These are phyloP conservation scores for Scleroderma citrinum DNA, from an alignment of 768 basidiomycete species.

Conservation along the genomic window DNA sequence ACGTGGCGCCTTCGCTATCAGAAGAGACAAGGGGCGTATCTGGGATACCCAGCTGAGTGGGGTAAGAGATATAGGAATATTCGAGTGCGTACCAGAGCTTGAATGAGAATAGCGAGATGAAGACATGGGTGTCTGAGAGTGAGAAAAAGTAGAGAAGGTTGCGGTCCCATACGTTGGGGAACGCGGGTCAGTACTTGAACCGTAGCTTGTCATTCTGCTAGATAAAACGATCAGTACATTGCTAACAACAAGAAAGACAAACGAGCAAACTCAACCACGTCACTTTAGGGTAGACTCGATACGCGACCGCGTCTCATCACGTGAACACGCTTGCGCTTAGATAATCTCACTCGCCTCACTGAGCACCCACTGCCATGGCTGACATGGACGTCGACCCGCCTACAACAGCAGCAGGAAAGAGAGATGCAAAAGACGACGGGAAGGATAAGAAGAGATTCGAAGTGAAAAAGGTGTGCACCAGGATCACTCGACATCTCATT, in stretches of 20 bases:
- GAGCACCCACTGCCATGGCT: slow-evolving; percentile 35
- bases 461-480: slow-evolving; percentile 85
- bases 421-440: slow-evolving; percentile 46
- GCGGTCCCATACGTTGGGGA: slow-evolving; percentile 61
- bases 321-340: slow-evolving; percentile 21
- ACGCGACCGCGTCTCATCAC: slow-evolving; percentile 36
- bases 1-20: slow-evolving; percentile 40
- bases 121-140: slow-evolving; percentile 49
- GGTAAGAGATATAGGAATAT: neutral
- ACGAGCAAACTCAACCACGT: slow-evolving; percentile 21
- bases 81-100: slow-evolving; percentile 41
- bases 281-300: slow-evolving; percentile 33
- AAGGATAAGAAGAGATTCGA: slow-evolving; percentile 88
- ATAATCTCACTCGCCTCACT: slow-evolving; percentile 4
- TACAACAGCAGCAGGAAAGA: slow-evolving; percentile 30
- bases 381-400: slow-evolving; percentile 67
- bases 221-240: slow-evolving; percentile 23
- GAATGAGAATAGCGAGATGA: slow-evolving; percentile 57
- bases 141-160: slow-evolving; percentile 47
- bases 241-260: slow-evolving; percentile 4
- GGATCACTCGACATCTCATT: neutral
- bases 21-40: slow-evolving; percentile 45
- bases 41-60: slow-evolving; percentile 15
- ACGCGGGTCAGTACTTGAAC: slow-evolving; percentile 40
- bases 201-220: slow-evolving; percentile 33